Evolutionary conservation across 2,329 filamentous ascomycete genomes (phyloP), one percentile per base, ranked within the genome.

Genomic region (Penicillium sp.): DNA sequence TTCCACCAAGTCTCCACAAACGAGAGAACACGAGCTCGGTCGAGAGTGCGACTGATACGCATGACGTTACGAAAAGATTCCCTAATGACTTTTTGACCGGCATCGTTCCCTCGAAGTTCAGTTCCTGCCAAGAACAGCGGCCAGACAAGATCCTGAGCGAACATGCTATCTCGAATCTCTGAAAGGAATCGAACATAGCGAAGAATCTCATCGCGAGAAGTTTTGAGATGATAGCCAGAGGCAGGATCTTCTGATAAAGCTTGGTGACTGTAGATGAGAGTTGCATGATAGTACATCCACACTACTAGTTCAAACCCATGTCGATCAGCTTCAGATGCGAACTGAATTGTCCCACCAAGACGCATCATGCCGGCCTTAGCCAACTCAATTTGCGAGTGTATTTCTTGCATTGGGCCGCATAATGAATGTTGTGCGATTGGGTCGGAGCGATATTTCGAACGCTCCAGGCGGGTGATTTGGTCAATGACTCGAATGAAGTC

Each of bases 111-210:
- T 23, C 53, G 52, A 16, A 63, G 59, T 45, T 67, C 64, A 1
- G 65, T 62, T 9, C 66, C 65, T 3, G 62, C 59, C 19, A 67
- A 58, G n/a, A 68, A 67, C 1, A 66, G 40, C 13, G 65, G 66
- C 66, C 66, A 68, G 30, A 67, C 61, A 4, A 68, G 56, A 40
- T 68, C 61, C 16, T 68, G 65, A 5, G 61, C 59, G 34, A 67
- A 61, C 30, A 53, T 55, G 19, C 45, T 47, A 18, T 42, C 50
- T 42, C 39, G 39, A 6, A 50, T 61, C 54, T 42, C 51, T 11
- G 51, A 54, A 9, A 57, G 29, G 49, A 34, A 39, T 30, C 41
- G 34, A n/a, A 48, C 13, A 58, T 32, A 30, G 51, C 36, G 7
- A 27, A 62, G 41, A 8, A 65, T 55, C 19, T 54, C 51, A 38